Base-by-base conservation (phyloP, 345 rosid species). In the Linum tenue region DNA sequence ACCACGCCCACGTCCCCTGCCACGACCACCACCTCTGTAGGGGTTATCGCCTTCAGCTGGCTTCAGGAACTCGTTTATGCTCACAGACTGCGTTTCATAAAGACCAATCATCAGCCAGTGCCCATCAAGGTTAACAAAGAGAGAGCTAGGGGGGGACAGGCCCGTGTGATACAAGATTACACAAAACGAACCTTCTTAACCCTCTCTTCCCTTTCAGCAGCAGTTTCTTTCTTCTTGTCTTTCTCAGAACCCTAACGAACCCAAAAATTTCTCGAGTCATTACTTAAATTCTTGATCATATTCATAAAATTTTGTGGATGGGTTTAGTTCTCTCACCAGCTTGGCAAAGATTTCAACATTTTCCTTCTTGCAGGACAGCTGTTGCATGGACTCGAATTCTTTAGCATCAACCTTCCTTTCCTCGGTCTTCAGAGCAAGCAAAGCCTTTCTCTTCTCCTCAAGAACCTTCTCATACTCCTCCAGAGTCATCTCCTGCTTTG, bases 301-400 rank as follows among this genome's bases (percentile, higher is more conserved):
- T 58, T 16, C 61, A 31, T 17, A 58, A 9, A 4, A 3, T 31
- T 43, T 43, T 16, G 61, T 58, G 7, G 7, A 58, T 16, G 39
- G 39, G 39, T 10, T 2, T 37, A 59, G 62, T 59, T 9, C 37
- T 7, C 3, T 59, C 40, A 62, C 64, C 64, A 62, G 64, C 22
- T 70, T 35, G 14, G 63, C 42, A 56, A 36, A 59, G 59, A 84
- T 59, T 15, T 82, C 87, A 66, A 80, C 75, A 5, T 68, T 79
- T 10, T 40, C 82, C 76, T 87, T 87, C 82, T 87, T 87, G 75
- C 62, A 85, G 9, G 85, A 79, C 67, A 87, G 79, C 70, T 83
- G 95, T 67, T 80, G 88, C 95, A 87, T 85, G 36, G 87, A 69
- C 73, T 74, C 84, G 41, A 87, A 87, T 70, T 72, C 95, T 79